A percentile compares a stretch with the other conserved stretches of the same genome.
phyloP scores from a whole-genome alignment of 441 rosid genomes.

The Dalechampia spathulata region DNA sequence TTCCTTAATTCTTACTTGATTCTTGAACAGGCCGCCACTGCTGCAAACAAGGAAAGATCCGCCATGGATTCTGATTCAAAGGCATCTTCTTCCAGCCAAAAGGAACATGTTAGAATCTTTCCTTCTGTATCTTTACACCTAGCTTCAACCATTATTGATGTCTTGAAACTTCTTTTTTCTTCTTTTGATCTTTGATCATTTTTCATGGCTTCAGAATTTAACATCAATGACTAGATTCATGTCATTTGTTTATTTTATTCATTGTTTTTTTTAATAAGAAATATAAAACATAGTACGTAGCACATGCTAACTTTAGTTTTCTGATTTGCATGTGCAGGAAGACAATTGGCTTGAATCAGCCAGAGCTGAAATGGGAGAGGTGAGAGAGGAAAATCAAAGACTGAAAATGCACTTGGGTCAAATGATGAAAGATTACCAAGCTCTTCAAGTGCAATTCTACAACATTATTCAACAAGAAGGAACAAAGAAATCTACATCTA shows the following conservation, averaged over 20 bases:
- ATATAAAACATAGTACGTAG: background rate
- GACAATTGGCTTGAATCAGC: conserved; percentile 58
- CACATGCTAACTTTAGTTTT: background rate
- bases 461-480: conserved; percentile 38
- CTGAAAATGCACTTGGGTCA: conserved; percentile 51
- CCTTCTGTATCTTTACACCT: background rate
- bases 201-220: too few species aligned
- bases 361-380: conserved; percentile 63
- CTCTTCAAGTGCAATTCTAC: conserved; percentile 52
- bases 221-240: too few species aligned
- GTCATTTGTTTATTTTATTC: background rate
- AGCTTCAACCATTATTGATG: background rate
- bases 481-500: conserved; percentile 20
- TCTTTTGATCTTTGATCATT: too few species aligned
- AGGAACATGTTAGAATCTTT: conserved; percentile 20
- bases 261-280: too few species aligned
- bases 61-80: conserved; percentile 25
- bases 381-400: conserved; percentile 67
- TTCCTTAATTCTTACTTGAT: background rate
- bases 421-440: conserved; percentile 60
- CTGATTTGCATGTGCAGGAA: conserved; percentile 25
- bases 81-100: conserved; percentile 30
- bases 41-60: conserved; percentile 13
- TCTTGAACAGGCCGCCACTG: conserved; percentile 12
- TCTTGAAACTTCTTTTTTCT: too few species aligned